Evolutionary conservation across 352 stramenopile species (phyloP).

Genomic region (Phytophthora fragariaefolia): DNA sequence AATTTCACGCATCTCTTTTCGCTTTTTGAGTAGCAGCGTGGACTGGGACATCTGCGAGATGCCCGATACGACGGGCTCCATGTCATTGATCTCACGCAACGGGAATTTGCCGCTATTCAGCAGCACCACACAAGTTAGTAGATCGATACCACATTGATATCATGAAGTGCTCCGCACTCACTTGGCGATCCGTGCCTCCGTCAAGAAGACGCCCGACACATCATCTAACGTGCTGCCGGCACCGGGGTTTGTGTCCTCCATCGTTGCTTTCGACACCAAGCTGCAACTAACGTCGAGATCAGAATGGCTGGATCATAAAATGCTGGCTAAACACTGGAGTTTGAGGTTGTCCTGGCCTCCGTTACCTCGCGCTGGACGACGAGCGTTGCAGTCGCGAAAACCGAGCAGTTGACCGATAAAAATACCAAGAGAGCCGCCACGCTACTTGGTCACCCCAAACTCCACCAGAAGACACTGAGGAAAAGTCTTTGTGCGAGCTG

Average conservation of each 20-base stretch:
- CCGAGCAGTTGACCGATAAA: slow-evolving; percentile 19
- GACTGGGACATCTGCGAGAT: slow-evolving; percentile 91
- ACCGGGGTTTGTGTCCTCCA: slow-evolving; percentile 32
- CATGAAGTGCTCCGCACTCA: slow-evolving; percentile 28
- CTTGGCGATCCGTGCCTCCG: slow-evolving; percentile 70
- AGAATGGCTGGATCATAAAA: slow-evolving; percentile 18
- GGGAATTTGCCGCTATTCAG: slow-evolving; percentile 48
- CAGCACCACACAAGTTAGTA: slow-evolving; percentile 3
- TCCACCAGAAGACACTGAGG: background rate
- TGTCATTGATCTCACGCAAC: slow-evolving; percentile 66
- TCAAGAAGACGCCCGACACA: slow-evolving; percentile 74
- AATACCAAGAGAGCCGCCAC: slow-evolving; percentile 20
- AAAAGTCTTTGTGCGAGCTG: too few relatives aligned
- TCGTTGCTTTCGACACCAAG: background rate
- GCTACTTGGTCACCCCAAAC: background rate
- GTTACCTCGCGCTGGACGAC: slow-evolving; percentile 17
- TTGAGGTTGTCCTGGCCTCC: background rate
- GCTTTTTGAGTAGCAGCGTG: slow-evolving; percentile 92
- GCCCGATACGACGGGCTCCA: slow-evolving; percentile 81
- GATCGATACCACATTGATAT: too few relatives aligned
- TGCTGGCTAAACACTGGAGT: background rate
- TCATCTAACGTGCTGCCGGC: slow-evolving; percentile 49
- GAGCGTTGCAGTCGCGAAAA: background rate
- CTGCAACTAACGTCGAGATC: background rate
- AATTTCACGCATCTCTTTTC: slow-evolving; percentile 94